phyloP scores from a whole-genome alignment of 495 filamentous ascomycete genomes.

The Cairneyella variabilis region DNA sequence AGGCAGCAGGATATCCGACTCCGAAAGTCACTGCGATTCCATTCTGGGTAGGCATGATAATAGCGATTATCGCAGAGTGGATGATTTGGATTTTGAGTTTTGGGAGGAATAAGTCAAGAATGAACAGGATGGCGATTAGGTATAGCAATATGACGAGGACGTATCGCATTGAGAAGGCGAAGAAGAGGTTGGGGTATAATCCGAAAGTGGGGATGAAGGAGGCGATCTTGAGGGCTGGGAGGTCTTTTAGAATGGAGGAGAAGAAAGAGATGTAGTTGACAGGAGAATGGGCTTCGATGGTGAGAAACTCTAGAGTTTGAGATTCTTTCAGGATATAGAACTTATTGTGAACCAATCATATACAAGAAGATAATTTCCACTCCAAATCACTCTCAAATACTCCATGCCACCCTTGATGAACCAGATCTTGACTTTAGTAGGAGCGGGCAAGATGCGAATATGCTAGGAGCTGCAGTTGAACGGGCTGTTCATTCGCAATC shows the following conservation, averaged over 20 bases:
- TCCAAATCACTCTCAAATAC: no score
- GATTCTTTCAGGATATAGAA: no score
- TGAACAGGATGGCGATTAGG: constrained; percentile 69
- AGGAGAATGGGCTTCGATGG: no score
- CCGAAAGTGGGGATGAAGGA: constrained; percentile 71
- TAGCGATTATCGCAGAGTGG: constrained; percentile 69
- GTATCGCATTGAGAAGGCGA: constrained; percentile 77
- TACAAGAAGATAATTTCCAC: no score
- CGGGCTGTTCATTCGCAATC: background rate
- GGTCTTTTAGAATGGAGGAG: background rate
- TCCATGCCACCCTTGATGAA: no score
- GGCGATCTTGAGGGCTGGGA: constrained; percentile 60
- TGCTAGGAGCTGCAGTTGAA: no score
- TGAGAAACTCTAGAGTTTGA: no score
- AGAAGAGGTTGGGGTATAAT: constrained; percentile 65
- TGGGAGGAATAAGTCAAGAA: constrained; percentile 60
- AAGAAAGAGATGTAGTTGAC: background rate
- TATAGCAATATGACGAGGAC: constrained; percentile 78
- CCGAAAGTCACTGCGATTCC: no score
- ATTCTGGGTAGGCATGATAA: constrained; percentile 52
- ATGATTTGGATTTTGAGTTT: constrained; percentile 50
- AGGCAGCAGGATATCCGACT: constrained; percentile 58
- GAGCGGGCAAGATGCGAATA: no score
- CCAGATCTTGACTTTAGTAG: no score
- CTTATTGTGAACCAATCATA: no score